phyloP scores from a whole-genome alignment of 768 basidiomycete species.

The Leucosporidium creatinivorum region DNA sequence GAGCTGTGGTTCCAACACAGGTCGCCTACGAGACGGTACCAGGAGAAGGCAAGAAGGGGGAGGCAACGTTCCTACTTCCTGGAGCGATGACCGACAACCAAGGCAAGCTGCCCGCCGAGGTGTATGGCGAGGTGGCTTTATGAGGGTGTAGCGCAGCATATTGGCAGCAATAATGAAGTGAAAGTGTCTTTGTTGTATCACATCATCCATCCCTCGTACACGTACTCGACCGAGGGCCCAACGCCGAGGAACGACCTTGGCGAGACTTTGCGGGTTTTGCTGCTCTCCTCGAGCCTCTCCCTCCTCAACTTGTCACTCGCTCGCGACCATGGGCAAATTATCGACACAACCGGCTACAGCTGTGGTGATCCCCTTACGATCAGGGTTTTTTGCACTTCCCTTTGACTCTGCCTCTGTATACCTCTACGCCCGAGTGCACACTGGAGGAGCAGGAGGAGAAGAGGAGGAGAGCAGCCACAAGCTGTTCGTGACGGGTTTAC shows the following conservation, averaged over 20 bases:
- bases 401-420: background rate
- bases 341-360: conserved; percentile 6
- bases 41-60: conserved; percentile 16
- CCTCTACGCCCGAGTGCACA: conserved; percentile 24
- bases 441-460: no score
- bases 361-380: conserved; percentile 1
- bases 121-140: conserved; percentile 1
- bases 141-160: no score
- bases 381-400: conserved; percentile 27
- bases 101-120: conserved; percentile 12
- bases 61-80: conserved; percentile 19
- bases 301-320: background rate
- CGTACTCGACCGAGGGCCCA: no score
- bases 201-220: no score
- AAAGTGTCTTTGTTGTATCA: no score
- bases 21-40: conserved; percentile 28
- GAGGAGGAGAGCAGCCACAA: conserved; percentile 4
- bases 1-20: no score
- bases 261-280: background rate
- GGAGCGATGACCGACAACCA: conserved; percentile 23
- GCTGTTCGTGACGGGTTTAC: conserved; percentile 26
- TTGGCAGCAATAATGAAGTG: no score
- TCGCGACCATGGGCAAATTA: conserved; percentile 4
- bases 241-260: no score
- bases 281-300: no score